A percentile compares a stretch with the other conserved stretches of the same genome.
phyloP scores from a whole-genome alignment of 768 basidiomycete species.

The Leccinum disarticulatum region DNA sequence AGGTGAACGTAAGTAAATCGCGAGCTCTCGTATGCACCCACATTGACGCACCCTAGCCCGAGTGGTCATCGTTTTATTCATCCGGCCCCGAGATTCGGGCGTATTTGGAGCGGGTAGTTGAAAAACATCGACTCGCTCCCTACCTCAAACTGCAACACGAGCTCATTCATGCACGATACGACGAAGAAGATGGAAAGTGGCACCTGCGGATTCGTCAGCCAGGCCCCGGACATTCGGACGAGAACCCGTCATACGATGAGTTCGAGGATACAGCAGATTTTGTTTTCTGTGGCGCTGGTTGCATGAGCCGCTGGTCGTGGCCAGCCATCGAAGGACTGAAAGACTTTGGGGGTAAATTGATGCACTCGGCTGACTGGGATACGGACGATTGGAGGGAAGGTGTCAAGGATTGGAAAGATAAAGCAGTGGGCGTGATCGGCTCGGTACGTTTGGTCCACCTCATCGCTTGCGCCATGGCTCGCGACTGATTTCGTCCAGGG shows the following conservation, averaged over 20 bases:
- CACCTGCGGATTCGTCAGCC: slow-evolving; percentile 45
- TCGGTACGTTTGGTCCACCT: background rate
- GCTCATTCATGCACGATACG: slow-evolving; percentile 49
- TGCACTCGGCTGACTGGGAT: slow-evolving; percentile 42
- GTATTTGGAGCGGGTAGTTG: slow-evolving; percentile 53
- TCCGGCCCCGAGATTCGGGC: slow-evolving; percentile 57
- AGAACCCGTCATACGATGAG: slow-evolving; percentile 27
- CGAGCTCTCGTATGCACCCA: background rate
- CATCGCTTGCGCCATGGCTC: background rate
- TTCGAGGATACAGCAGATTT: background rate
- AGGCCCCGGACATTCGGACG: slow-evolving; percentile 6
- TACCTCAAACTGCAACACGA: slow-evolving; percentile 59
- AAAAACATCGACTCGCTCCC: slow-evolving; percentile 52
- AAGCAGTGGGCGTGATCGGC: slow-evolving; percentile 20
- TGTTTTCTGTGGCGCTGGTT: background rate
- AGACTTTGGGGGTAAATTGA: background rate
- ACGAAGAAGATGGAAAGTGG: slow-evolving; percentile 56
- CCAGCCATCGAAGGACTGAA: background rate
- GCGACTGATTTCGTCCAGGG: background rate
- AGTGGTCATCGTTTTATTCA: slow-evolving; percentile 61
- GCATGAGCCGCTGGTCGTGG: background rate
- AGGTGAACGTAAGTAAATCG: slow-evolving; percentile 41
- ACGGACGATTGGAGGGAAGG: slow-evolving; percentile 45
- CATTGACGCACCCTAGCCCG: background rate
- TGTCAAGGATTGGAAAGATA: slow-evolving; percentile 48